A percentile compares a stretch with the other conserved stretches of the same genome.
Conservation (phyloP, 768 basidiomycete genomes). For the Suillus luteus region DNA sequence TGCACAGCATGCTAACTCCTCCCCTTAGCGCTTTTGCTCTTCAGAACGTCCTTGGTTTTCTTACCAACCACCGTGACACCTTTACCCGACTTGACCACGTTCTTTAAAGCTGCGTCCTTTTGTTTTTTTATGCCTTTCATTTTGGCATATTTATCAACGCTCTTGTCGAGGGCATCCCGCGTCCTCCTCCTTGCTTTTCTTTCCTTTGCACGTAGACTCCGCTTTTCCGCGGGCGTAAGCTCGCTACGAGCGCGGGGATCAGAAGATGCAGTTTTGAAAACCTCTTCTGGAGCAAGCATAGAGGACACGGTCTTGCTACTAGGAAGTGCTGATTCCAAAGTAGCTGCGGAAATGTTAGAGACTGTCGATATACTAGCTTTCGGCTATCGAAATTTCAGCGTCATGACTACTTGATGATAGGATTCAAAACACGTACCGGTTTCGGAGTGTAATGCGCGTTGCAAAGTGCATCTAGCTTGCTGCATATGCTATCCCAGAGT, state of each 20-base stretch:
- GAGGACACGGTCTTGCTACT: constrained; percentile 72
- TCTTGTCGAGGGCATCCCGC: constrained; percentile 63
- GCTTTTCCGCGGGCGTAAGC: constrained; percentile 84
- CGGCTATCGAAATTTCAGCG: constrained; percentile 52
- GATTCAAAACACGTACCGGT: constrained; percentile 54
- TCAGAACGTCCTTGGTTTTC: constrained; percentile 37
- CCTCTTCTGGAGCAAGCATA: constrained; percentile 93
- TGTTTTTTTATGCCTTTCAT: constrained; percentile 67
- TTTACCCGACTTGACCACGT: constrained; percentile 79
- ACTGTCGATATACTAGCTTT: constrained; percentile 86
- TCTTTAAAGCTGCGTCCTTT: constrained; percentile 82
- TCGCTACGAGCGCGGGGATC: constrained; percentile 72
- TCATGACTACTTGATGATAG: background rate
- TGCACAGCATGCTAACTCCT: constrained; percentile 26
- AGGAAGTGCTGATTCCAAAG: constrained; percentile 89
- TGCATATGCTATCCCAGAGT: constrained; percentile 82
- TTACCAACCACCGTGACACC: constrained; percentile 91
- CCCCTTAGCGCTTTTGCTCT: constrained; percentile 36
- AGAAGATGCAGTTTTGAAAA: constrained; percentile 63
- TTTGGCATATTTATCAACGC: constrained; percentile 64
- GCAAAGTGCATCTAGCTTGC: constrained; percentile 89
- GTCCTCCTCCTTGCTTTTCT: constrained; percentile 71
- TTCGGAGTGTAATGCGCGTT: constrained; percentile 97
- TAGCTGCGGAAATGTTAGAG: constrained; percentile 76
- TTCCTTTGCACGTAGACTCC: constrained; percentile 63